phyloP scores from a whole-genome alignment of 1,139 yeast genomes.

The Debaryomyces robertsiae region DNA sequence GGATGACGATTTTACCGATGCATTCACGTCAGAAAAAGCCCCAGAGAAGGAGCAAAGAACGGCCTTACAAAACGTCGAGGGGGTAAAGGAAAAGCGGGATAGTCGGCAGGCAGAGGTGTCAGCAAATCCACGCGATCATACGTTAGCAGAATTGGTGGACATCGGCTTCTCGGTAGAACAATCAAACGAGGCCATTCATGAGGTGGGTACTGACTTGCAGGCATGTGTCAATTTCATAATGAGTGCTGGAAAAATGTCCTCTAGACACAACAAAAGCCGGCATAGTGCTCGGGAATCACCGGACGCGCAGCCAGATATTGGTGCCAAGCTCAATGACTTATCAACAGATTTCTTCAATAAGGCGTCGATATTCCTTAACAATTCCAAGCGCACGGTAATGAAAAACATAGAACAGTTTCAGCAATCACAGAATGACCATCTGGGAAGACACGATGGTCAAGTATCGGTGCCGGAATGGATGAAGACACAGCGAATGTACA shows the following conservation, averaged over 20 bases:
- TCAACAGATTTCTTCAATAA: constrained; percentile 63
- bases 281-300: neutral
- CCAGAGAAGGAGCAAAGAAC: constrained; percentile 9
- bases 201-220: constrained; percentile 61
- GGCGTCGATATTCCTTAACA: constrained; percentile 62
- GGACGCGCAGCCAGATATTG: constrained; percentile 17
- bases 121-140: constrained; percentile 39
- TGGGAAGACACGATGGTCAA: constrained; percentile 27
- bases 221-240: constrained; percentile 70
- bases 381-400: constrained; percentile 62
- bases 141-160: constrained; percentile 71
- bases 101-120: neutral
- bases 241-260: constrained; percentile 32
- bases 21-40: constrained; percentile 24
- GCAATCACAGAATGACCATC: constrained; percentile 20
- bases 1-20: constrained; percentile 50
- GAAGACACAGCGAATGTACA: constrained; percentile 58
- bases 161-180: constrained; percentile 74
- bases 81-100: neutral
- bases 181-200: constrained; percentile 61
- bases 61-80: neutral
- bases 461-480: constrained; percentile 75
- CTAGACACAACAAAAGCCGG: neutral
- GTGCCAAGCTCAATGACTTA: constrained; percentile 54
- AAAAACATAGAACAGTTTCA: constrained; percentile 68